A percentile compares a stretch with the other conserved stretches of the same genome.
Conservation (phyloP, 352 stramenopile genomes). For the Thalassiosira livingstoniorum region DNA sequence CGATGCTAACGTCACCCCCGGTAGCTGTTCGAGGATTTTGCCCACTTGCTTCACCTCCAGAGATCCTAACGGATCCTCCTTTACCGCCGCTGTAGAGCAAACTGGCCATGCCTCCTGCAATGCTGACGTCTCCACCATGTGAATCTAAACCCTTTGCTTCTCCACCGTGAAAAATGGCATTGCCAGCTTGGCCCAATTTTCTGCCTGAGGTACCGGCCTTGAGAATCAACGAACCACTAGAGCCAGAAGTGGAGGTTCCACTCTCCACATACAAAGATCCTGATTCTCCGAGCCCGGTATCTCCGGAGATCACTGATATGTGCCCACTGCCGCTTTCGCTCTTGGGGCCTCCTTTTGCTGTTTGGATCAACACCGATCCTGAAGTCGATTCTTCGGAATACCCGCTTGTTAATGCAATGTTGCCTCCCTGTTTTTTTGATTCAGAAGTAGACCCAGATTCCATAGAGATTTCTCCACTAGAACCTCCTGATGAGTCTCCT, state of each 20-base stretch:
- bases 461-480: conserved; percentile 62
- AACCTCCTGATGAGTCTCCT: conserved; percentile 40
- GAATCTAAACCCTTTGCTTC: conserved; percentile 54
- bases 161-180: conserved; percentile 73
- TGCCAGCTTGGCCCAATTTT: conserved; percentile 25
- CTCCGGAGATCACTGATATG: conserved; percentile 3
- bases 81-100: conserved; percentile 15
- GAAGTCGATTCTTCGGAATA: conserved; percentile 5
- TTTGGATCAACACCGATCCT: conserved; percentile 21
- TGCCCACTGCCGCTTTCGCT: conserved; percentile 8
- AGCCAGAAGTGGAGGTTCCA: conserved; percentile 60
- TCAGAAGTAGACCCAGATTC: conserved; percentile 28
- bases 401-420: conserved; percentile 12
- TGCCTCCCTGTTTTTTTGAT: neutral
- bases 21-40: neutral
- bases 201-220: neutral
- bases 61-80: conserved; percentile 13
- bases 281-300: conserved; percentile 54
- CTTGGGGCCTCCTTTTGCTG: conserved; percentile 2
- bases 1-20: conserved; percentile 1
- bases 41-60: conserved; percentile 26
- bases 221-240: conserved; percentile 6
- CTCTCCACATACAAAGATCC: conserved; percentile 68
- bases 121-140: conserved; percentile 68
- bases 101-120: conserved; percentile 60